Evolutionary conservation across 768 basidiomycete species (phyloP).

Genomic region (Kwoniella shandongensis): DNA sequence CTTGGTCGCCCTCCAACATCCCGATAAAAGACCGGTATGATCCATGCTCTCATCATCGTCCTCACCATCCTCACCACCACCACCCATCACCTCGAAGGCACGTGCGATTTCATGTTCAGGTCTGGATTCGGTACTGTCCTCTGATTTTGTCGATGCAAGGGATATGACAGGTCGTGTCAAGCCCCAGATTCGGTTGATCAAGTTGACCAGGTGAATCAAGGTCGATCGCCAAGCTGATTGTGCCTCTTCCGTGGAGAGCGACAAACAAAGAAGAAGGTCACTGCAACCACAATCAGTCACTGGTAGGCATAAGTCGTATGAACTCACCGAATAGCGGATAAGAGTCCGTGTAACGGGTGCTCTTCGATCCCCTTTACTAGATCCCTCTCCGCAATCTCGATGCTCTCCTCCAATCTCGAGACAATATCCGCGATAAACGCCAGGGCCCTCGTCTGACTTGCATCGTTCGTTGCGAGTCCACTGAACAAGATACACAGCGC

Average conservation of each 20-base stretch:
- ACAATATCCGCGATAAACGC: slow-evolving; percentile 28
- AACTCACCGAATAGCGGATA: slow-evolving; percentile 43
- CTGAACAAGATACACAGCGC: slow-evolving; percentile 43
- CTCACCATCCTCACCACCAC: slow-evolving; percentile 11
- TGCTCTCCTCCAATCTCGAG: slow-evolving; percentile 22
- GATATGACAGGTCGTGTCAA: slow-evolving; percentile 41
- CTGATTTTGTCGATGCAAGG: slow-evolving; percentile 17
- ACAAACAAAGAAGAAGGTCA: slow-evolving; percentile 27
- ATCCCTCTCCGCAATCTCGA: slow-evolving; percentile 34
- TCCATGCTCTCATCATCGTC: slow-evolving; percentile 32
- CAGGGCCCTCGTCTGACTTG: not conserved
- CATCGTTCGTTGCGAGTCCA: slow-evolving; percentile 19
- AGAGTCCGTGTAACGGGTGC: slow-evolving; percentile 44
- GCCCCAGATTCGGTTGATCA: slow-evolving; percentile 39
- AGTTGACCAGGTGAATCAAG: slow-evolving; percentile 19
- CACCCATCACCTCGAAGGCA: slow-evolving; percentile 38
- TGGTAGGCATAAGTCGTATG: not conserved
- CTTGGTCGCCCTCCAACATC: slow-evolving; percentile 52
- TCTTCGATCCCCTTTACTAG: slow-evolving; percentile 35
- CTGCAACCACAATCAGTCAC: no score
- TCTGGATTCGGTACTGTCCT: slow-evolving; percentile 7
- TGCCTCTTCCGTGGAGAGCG: not conserved
- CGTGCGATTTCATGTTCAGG: slow-evolving; percentile 51
- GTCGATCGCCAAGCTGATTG: slow-evolving; percentile 18
- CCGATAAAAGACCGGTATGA: slow-evolving; percentile 43